Percentiles rank a stretch among this genome's conserved stretches.
Conservation (phyloP, 176 grass and related monocot genomes). For the Triticum dicoccoides region DNA sequence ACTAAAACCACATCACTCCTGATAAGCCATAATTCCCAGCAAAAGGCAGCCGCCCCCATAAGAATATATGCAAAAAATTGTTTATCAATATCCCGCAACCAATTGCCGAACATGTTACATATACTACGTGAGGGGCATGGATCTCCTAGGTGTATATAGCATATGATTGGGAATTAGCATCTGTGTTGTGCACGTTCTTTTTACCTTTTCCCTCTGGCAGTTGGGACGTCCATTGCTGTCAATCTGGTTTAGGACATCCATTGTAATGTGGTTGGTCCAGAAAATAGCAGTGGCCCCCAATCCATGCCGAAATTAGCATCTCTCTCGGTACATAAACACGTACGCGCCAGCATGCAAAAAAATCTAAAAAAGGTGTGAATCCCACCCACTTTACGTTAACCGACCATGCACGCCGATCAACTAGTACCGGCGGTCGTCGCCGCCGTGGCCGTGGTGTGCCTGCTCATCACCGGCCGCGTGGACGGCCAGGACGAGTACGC, state of each 20-base stretch:
- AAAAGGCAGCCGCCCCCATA: too few species aligned
- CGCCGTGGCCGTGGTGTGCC: constrained; percentile 20
- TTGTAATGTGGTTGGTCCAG: neutral
- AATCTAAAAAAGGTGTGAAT: neutral
- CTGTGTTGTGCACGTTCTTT: too few species aligned
- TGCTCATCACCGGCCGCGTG: neutral
- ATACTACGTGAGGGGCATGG: too few species aligned
- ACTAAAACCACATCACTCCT: too few species aligned
- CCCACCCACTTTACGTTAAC: neutral
- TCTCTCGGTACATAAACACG: neutral
- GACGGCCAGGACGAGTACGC: neutral
- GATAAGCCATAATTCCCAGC: too few species aligned
- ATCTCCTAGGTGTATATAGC: too few species aligned
- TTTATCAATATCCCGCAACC: too few species aligned
- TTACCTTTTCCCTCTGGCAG: too few species aligned
- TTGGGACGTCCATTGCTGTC: neutral
- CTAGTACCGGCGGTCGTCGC: neutral
- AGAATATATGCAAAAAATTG: too few species aligned
- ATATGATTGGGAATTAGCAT: too few species aligned
- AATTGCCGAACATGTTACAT: too few species aligned
- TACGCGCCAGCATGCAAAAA: neutral
- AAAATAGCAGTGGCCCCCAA: neutral
- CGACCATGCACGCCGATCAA: neutral
- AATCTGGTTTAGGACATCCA: neutral
- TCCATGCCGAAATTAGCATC: neutral